Percentiles rank a stretch among this genome's conserved stretches.
These are phyloP conservation scores for Mortierella sp. DNA, from an alignment of 371 early-diverging fungal species.

Conservation along the genomic window DNA sequence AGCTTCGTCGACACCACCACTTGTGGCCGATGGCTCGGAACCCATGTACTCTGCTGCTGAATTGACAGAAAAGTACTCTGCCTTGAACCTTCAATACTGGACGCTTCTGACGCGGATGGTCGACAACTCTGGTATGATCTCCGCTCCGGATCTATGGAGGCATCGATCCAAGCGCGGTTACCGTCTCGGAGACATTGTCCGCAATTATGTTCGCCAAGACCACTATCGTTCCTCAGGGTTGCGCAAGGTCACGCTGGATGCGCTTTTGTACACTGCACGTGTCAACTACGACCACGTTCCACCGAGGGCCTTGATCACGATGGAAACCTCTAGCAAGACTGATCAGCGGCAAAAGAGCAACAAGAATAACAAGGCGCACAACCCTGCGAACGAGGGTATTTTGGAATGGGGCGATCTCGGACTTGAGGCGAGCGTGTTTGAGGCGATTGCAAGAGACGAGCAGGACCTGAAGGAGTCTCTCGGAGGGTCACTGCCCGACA, in stretches of 20 bases:
- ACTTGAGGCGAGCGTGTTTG: slow-evolving; percentile 44
- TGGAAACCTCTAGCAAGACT: not conserved
- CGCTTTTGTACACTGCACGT: slow-evolving; percentile 47
- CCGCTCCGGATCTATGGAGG: slow-evolving; percentile 53
- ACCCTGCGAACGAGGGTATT: slow-evolving; percentile 48
- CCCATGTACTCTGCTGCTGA: slow-evolving; percentile 37
- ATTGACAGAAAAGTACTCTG: slow-evolving; percentile 56
- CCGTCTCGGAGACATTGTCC: slow-evolving; percentile 50
- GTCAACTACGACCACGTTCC: slow-evolving; percentile 42
- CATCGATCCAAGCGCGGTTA: slow-evolving; percentile 56
- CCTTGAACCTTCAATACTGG: slow-evolving; percentile 65
- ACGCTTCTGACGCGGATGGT: slow-evolving; percentile 61
- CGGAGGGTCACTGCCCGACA: slow-evolving; percentile 43
- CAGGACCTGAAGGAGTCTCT: slow-evolving; percentile 48
- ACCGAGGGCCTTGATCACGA: slow-evolving; percentile 12
- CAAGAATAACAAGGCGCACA: slow-evolving; percentile 9
- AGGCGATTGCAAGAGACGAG: slow-evolving; percentile 34
- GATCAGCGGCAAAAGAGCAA: slow-evolving; percentile 3
- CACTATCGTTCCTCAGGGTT: slow-evolving; percentile 42
- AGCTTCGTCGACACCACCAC: slow-evolving; percentile 46
- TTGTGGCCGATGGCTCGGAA: slow-evolving; percentile 42
- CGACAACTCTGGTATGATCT: slow-evolving; percentile 56
- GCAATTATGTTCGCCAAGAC: slow-evolving; percentile 54
- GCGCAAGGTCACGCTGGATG: slow-evolving; percentile 48
- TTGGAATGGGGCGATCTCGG: slow-evolving; percentile 53